Evolutionary conservation across 805 yeast genomes (phyloP), one percentile per base, ranked within the genome.

Genomic region (Starmerella apicola): DNA sequence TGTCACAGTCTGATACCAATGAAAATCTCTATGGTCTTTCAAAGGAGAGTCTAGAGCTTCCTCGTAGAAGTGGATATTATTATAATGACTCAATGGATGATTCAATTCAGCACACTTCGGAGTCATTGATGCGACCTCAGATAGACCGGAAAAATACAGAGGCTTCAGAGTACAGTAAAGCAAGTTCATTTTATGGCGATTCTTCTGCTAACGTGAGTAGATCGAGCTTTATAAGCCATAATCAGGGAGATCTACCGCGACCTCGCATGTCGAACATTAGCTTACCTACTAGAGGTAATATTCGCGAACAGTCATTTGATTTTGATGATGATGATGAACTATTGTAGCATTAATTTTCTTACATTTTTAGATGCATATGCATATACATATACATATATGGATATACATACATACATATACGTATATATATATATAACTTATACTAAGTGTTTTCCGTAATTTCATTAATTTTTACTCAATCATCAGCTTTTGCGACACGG

Each of bases 161-260:
- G 15, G 18, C 17, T 10, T 46, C 50, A 4, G 45, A 46, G 27
- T 21, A 32, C 24, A 43, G 47, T 26, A 38, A 38, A 22, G 25
- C 50, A 34, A 35, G 41, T 19, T 46, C 50, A 1, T 39, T 18
- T 34, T 46, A 46, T 29, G 33, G 31, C n/a, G 34, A 32, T 4
- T 23, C 35, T 4, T 45, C 47, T 5, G 50, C 50, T 10, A 43
- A 45, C 37, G 40, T 31, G 13, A 39, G 45, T 9, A 38, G 36
- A 18, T 32, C 41, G 6, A 45, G 49, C 32, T 19, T 45, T 5
- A 46, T 43, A 15, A 9, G 15, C 8, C 31, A 28, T 13, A 6
- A 10, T 12, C 15, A 15, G 31, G 6, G n/a, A 27, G 15, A 27
- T 18, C 13, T 15, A n/a, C 6, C 31, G 31, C 15, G 31, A 27